Percentiles rank a stretch among this genome's conserved stretches.
These are phyloP conservation scores for Claviceps arundinis DNA, from an alignment of 2,329 filamentous ascomycete species.

Conservation along the genomic window DNA sequence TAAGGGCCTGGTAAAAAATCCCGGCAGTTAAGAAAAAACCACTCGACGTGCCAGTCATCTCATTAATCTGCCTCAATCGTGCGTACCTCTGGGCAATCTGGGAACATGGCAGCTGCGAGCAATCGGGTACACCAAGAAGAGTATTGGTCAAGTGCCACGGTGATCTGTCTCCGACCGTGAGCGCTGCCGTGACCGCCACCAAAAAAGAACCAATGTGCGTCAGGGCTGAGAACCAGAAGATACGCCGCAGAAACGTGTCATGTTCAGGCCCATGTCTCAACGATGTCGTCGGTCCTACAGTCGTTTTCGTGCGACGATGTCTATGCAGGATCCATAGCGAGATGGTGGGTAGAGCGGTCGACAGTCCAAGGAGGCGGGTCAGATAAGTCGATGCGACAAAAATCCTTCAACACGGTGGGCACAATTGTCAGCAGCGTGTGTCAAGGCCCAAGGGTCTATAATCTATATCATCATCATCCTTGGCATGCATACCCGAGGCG, in stretches of 20 bases:
- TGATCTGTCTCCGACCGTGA: neutral
- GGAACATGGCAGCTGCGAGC: neutral
- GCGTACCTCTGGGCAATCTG: constrained; percentile 1
- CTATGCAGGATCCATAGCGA: neutral
- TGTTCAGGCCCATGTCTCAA: no score
- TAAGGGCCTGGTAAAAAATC: neutral
- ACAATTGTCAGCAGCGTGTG: neutral
- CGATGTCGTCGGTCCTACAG: no score
- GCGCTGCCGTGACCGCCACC: constrained; percentile 4
- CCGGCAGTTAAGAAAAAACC: constrained; percentile 7
- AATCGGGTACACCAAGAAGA: constrained; percentile 3
- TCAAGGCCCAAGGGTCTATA: no score
- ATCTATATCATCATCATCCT: no score
- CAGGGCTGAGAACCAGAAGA: constrained; percentile 1
- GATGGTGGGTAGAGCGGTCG: neutral
- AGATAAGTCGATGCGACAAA: neutral
- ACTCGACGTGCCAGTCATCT: constrained; percentile 9
- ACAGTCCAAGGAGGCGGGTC: neutral
- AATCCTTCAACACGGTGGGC: neutral
- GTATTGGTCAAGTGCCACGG: constrained; percentile 5
- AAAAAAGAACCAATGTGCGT: constrained; percentile 7
- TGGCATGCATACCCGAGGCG: no score
- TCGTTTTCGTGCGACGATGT: neutral
- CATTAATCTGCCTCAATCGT: constrained; percentile 8
- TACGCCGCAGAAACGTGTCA: neutral